Evolutionary conservation across 192 early-diverging fungal genomes (phyloP).

Genomic region (Phlyctochytrium arcticum): DNA sequence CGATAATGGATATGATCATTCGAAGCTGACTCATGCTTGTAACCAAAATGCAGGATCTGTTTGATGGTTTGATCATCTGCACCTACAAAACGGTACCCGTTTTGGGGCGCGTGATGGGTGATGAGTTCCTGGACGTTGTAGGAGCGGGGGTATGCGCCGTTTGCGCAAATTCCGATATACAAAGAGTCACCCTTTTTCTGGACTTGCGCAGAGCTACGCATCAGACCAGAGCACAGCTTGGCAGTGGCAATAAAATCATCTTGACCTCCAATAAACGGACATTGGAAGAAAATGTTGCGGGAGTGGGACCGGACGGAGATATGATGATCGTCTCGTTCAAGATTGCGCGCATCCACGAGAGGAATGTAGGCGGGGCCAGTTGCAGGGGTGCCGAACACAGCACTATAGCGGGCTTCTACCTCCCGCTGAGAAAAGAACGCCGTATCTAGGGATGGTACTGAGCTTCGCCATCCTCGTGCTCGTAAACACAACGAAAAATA

Average conservation of each 20-base stretch:
- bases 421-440: background rate
- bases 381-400: background rate
- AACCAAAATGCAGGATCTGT: background rate
- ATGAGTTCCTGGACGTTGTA: background rate
- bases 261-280: too few species aligned
- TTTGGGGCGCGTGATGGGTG: background rate
- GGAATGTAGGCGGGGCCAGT: background rate
- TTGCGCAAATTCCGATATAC: background rate
- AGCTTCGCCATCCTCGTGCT: too few species aligned
- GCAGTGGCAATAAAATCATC: background rate
- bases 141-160: background rate
- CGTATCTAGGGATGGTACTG: too few species aligned
- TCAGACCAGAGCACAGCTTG: background rate
- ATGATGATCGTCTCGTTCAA: background rate
- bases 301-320: background rate
- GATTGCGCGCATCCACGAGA: background rate
- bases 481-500: too few species aligned
- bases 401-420: background rate
- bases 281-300: background rate
- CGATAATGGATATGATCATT: background rate
- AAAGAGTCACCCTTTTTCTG: background rate
- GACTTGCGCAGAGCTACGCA: background rate
- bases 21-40: background rate
- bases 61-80: background rate
- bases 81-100: background rate